Percentiles rank a stretch among this genome's conserved stretches.
These are phyloP conservation scores for Wickerhamomyces sp. DNA, from an alignment of 1,139 yeast genomes.

Conservation along the genomic window DNA sequence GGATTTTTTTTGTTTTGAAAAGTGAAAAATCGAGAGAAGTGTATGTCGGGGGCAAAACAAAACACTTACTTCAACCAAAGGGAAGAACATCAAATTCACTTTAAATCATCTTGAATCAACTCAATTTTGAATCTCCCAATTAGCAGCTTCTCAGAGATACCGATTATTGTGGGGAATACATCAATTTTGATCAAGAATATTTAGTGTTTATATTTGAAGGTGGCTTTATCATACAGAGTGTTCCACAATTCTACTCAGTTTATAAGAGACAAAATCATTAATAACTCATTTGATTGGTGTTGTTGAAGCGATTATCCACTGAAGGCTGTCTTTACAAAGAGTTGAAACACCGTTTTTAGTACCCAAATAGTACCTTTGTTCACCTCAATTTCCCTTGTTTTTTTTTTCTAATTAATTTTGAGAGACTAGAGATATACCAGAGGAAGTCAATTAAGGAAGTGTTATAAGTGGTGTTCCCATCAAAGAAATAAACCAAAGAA, in stretches of 20 bases:
- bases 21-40: constrained; percentile 7
- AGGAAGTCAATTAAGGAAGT: not conserved
- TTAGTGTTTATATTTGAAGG: constrained; percentile 7
- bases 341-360: not conserved
- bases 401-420: not conserved
- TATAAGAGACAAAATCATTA: not conserved
- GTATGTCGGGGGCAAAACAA: constrained; percentile 9
- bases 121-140: constrained; percentile 7
- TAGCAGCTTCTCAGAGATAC: constrained; percentile 7
- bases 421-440: not conserved
- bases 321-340: not conserved
- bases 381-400: not conserved
- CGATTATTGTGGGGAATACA: constrained; percentile 1
- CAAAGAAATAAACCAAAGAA: not conserved
- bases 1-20: constrained; percentile 4
- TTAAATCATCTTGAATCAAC: constrained; percentile 8
- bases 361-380: not conserved
- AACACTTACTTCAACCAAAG: constrained; percentile 2
- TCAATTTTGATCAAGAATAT: constrained; percentile 11
- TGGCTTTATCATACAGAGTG: constrained; percentile 3
- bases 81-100: constrained; percentile 7
- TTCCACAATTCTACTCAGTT: not conserved
- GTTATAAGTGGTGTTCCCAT: too few relatives aligned
- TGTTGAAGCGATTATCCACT: constrained; percentile 1
- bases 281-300: constrained; percentile 17